A percentile compares a stretch with the other conserved stretches of the same genome.
Evolutionary conservation across 495 filamentous ascomycete genomes (phyloP).

Genomic region (Evansstolkia leycettana): DNA sequence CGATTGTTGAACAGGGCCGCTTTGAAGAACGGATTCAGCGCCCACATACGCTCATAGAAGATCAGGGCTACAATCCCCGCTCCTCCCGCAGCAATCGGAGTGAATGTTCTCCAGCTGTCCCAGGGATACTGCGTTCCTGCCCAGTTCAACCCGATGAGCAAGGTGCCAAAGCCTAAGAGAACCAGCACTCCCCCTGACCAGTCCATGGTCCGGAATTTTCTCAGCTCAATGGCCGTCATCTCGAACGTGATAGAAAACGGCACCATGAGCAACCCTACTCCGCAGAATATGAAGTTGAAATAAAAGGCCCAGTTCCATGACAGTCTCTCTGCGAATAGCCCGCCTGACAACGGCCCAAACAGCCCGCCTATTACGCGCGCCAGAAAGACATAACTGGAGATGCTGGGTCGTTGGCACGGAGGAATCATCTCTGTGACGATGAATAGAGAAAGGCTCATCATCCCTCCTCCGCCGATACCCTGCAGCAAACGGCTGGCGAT

Average conservation of each 20-base stretch:
- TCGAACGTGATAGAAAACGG: constrained; percentile 20
- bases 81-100: constrained; percentile 41
- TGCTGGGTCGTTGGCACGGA: constrained; percentile 25
- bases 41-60: constrained; percentile 34
- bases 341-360: constrained; percentile 26
- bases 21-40: constrained; percentile 40
- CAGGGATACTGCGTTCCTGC: constrained; percentile 21
- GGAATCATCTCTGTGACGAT: constrained; percentile 52
- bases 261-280: constrained; percentile 19
- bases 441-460: constrained; percentile 50
- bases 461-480: constrained; percentile 61
- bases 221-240: constrained; percentile 14
- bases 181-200: constrained; percentile 25
- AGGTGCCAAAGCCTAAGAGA: constrained; percentile 12
- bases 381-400: constrained; percentile 23
- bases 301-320: constrained; percentile 32
- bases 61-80: constrained; percentile 28
- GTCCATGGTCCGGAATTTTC: constrained; percentile 20
- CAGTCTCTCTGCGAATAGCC: constrained; percentile 22
- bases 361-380: constrained; percentile 24
- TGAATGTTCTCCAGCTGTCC: constrained; percentile 29
- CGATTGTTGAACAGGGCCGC: constrained; percentile 34
- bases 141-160: constrained; percentile 27
- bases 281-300: constrained; percentile 30
- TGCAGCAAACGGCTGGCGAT: constrained; percentile 56